Evolutionary conservation across 768 basidiomycete species (phyloP).

Genomic region (Boletus coccyginus): DNA sequence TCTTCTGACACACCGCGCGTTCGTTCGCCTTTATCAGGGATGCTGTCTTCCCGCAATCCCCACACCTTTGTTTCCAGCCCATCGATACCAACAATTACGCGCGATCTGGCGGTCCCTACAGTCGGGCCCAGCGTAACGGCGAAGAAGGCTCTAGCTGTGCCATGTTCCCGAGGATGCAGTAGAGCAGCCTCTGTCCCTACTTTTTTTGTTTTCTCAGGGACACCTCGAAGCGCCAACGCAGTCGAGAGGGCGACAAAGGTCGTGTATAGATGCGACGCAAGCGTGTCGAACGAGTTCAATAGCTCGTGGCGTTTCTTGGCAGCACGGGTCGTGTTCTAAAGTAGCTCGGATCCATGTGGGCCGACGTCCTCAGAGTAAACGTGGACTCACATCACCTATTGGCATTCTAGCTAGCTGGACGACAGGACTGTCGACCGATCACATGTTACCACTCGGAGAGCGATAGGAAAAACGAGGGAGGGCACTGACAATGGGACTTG

Average conservation of each 20-base stretch:
- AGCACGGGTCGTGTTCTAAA: slow-evolving; percentile 45
- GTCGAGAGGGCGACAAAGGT: slow-evolving; percentile 74
- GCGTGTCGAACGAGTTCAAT: slow-evolving; percentile 63
- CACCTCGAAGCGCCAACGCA: slow-evolving; percentile 46
- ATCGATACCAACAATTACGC: slow-evolving; percentile 61
- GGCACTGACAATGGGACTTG: slow-evolving; percentile 73
- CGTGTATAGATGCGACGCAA: slow-evolving; percentile 69
- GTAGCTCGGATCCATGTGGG: background rate
- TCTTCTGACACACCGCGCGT: background rate
- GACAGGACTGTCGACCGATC: slow-evolving; percentile 50
- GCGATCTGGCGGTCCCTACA: slow-evolving; percentile 55
- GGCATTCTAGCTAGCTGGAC: slow-evolving; percentile 61
- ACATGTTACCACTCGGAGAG: background rate
- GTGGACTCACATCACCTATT: slow-evolving; percentile 38
- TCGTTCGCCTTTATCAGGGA: slow-evolving; percentile 29
- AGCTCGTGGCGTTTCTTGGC: slow-evolving; percentile 61
- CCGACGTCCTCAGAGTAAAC: background rate
- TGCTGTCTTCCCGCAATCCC: slow-evolving; percentile 19
- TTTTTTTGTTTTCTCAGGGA: slow-evolving; percentile 2
- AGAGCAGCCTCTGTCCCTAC: background rate
- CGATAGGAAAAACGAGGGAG: background rate
- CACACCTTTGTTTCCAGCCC: slow-evolving; percentile 51
- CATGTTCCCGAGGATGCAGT: background rate
- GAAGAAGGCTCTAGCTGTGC: slow-evolving; percentile 45
- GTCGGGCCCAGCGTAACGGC: slow-evolving; percentile 67